Evolutionary conservation across 129 eudicot genomes (phyloP).

Genomic region (Chrysanthemum seticuspe): DNA sequence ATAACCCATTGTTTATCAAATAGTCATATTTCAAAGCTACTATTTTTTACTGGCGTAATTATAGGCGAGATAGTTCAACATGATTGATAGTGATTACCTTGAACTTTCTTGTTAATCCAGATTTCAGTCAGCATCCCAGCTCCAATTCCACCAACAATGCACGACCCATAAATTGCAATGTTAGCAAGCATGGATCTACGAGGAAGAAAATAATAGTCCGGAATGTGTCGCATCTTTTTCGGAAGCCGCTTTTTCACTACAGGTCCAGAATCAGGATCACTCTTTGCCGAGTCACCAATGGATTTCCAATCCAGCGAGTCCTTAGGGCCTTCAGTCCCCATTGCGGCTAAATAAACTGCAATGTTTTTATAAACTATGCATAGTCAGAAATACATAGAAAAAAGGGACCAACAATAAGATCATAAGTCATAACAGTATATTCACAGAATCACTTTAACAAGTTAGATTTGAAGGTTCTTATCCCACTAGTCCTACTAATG

Average conservation of each 20-base stretch:
- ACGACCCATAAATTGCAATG: slow-evolving; percentile 72
- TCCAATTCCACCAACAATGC: slow-evolving; percentile 82
- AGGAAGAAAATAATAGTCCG: slow-evolving; percentile 85
- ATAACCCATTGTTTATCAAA: background rate
- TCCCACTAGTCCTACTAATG: too few species aligned
- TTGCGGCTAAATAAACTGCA: slow-evolving; percentile 23
- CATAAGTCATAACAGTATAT: too few species aligned
- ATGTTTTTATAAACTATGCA: slow-evolving; percentile 2
- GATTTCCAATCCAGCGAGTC: slow-evolving; percentile 77
- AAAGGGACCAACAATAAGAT: too few species aligned
- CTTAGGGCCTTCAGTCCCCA: slow-evolving; percentile 58
- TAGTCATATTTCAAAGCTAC: background rate
- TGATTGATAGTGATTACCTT: slow-evolving; percentile 49
- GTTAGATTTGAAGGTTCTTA: too few species aligned
- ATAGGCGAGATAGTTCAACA: slow-evolving; percentile 9
- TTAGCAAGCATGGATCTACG: slow-evolving; percentile 65
- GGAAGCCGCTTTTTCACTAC: slow-evolving; percentile 72
- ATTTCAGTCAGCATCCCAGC: slow-evolving; percentile 92
- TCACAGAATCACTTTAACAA: too few species aligned
- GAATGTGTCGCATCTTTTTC: slow-evolving; percentile 64
- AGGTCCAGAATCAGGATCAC: slow-evolving; percentile 42
- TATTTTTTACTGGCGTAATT: background rate
- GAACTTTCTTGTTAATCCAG: slow-evolving; percentile 84
- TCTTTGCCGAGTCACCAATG: slow-evolving; percentile 40
- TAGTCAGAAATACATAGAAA: slow-evolving; percentile 3